Conservation (phyloP, 192 early-diverging fungal genomes). For the Martensiomyces pterosporus region DNA sequence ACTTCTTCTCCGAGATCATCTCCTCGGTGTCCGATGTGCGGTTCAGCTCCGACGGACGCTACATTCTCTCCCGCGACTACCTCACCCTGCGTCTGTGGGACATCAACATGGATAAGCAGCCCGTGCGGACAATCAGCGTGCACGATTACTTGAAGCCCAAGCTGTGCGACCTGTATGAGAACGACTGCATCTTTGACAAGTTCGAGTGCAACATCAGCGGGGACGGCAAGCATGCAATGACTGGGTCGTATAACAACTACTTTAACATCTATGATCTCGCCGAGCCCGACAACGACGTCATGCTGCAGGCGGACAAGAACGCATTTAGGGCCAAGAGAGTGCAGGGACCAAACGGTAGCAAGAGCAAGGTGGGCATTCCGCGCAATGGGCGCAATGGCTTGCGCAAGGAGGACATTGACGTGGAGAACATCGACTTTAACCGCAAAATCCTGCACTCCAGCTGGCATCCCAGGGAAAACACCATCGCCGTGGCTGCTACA, state of each 20-base stretch:
- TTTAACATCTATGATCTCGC: slow-evolving; percentile 92
- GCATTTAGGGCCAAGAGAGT: slow-evolving; percentile 95
- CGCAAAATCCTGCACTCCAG: slow-evolving; percentile 98
- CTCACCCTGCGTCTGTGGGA: slow-evolving; percentile 98
- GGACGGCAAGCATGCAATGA: slow-evolving; percentile 86
- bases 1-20: slow-evolving; percentile 99
- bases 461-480: slow-evolving; percentile 99
- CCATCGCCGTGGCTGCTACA: slow-evolving; percentile 95
- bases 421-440: slow-evolving; percentile 84
- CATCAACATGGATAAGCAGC: slow-evolving; percentile 93
- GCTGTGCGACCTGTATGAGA: slow-evolving; percentile 98
- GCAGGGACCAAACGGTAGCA: slow-evolving; percentile 54
- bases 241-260: slow-evolving; percentile 99
- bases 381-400: slow-evolving; percentile 54
- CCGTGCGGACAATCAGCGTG: slow-evolving; percentile 92
- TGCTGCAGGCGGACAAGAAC: slow-evolving; percentile 95
- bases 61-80: slow-evolving; percentile 96
- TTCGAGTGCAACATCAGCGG: slow-evolving; percentile 98
- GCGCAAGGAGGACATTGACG: slow-evolving; percentile 74
- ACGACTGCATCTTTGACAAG: slow-evolving; percentile 99
- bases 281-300: slow-evolving; percentile 72
- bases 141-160: slow-evolving; percentile 94
- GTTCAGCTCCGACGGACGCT: slow-evolving; percentile 93
- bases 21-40: slow-evolving; percentile 96
- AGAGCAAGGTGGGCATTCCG: slow-evolving; percentile 54